phyloP scores from a whole-genome alignment of 2,329 filamentous ascomycete species.

The Ceratocystis albifundus region DNA sequence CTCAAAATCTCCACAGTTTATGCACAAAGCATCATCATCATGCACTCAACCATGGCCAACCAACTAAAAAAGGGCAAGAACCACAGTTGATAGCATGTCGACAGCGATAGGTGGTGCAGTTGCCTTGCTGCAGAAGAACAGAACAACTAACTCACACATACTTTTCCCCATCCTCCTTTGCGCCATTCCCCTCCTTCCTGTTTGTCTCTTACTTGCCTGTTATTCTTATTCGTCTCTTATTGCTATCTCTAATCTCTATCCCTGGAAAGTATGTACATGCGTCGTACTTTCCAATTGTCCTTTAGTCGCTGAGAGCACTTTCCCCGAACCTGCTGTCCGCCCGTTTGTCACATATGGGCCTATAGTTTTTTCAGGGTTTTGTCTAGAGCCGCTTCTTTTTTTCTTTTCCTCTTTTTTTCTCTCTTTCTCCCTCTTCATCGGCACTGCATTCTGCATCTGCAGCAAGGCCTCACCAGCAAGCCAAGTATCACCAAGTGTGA shows the following conservation, averaged over 20 bases:
- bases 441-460: neutral
- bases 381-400: neutral
- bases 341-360: neutral
- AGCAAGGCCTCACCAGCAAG: neutral
- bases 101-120: neutral
- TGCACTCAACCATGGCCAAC: neutral
- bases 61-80: neutral
- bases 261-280: neutral
- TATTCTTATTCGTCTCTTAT: neutral
- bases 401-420: neutral
- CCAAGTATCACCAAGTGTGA: neutral
- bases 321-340: neutral
- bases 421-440: neutral
- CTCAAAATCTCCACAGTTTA: slow-evolving; percentile 1
- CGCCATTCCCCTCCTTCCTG: too few relatives aligned
- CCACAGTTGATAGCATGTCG: neutral
- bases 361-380: neutral
- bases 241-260: neutral
- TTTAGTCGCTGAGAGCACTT: neutral
- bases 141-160: slow-evolving; percentile 2
- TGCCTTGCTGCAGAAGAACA: neutral
- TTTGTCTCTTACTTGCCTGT: neutral
- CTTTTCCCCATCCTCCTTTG: neutral
- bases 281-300: neutral
- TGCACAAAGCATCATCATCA: slow-evolving; percentile 5